Conservation (phyloP, 2,329 filamentous ascomycete species). For the Stromatinia cepivora region DNA sequence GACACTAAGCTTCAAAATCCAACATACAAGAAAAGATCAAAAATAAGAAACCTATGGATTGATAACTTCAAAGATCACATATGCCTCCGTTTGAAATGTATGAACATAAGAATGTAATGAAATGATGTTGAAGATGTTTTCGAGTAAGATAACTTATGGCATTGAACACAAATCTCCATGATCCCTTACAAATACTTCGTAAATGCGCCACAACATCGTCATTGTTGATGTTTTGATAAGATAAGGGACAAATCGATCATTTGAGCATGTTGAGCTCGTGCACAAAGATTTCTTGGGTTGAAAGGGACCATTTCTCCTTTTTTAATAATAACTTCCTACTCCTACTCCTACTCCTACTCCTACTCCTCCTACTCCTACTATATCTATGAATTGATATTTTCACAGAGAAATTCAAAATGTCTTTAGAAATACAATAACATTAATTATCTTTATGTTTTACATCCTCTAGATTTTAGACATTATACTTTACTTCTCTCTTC, state of each 20-base stretch:
- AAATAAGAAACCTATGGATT: too few species aligned
- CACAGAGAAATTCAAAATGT: conserved; percentile 3
- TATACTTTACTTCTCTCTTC: background rate
- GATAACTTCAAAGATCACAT: too few species aligned
- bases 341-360: background rate
- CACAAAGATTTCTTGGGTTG: conserved; percentile 1
- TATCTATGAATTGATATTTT: background rate
- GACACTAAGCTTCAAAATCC: too few species aligned
- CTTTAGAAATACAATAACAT: background rate
- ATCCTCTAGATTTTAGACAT: background rate
- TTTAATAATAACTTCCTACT: background rate
- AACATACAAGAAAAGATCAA: too few species aligned
- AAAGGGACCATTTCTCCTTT: background rate
- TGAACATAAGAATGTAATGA: too few species aligned
- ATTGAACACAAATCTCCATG: background rate
- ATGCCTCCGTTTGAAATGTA: too few species aligned
- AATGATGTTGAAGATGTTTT: too few species aligned
- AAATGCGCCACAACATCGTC: conserved; percentile 4
- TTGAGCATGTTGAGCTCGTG: conserved; percentile 3
- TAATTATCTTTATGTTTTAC: background rate
- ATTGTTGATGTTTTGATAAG: conserved; percentile 2
- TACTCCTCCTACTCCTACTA: too few species aligned
- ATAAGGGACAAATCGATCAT: background rate
- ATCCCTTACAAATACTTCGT: background rate
- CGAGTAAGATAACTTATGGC: background rate